These are phyloP conservation scores for Yamadazyma nakazawae DNA, from an alignment of 805 yeast species.

Conservation along the genomic window DNA sequence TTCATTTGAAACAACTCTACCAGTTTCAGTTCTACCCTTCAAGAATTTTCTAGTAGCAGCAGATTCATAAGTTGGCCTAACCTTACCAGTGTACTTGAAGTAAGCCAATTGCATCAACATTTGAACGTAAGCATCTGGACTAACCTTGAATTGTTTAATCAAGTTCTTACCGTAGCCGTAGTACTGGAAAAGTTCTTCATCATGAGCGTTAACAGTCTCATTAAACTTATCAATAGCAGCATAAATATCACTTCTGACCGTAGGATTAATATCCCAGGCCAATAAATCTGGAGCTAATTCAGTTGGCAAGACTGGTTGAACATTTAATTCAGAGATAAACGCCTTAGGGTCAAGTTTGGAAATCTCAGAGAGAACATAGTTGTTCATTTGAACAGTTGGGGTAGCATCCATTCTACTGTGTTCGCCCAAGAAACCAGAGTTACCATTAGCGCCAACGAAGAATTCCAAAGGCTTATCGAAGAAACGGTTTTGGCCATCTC, in stretches of 20 bases:
- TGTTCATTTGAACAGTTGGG: conserved; percentile 86
- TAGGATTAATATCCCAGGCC: conserved; percentile 57
- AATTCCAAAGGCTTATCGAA: conserved; percentile 91
- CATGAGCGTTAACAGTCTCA: conserved; percentile 59
- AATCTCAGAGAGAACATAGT: conserved; percentile 61
- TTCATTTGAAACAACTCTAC: conserved; percentile 77
- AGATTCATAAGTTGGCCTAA: conserved; percentile 91
- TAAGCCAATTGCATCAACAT: conserved; percentile 89
- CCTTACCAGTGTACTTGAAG: conserved; percentile 73
- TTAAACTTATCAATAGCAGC: conserved; percentile 57
- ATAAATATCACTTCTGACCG: conserved; percentile 48
- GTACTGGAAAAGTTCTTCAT: conserved; percentile 75
- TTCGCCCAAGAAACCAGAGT: conserved; percentile 92
- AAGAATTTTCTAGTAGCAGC: conserved; percentile 90
- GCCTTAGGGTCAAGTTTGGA: conserved; percentile 39
- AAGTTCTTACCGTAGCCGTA: conserved; percentile 81
- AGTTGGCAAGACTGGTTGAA: conserved; percentile 11
- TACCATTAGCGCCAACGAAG: conserved; percentile 75
- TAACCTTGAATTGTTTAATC: conserved; percentile 78
- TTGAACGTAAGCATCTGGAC: conserved; percentile 94
- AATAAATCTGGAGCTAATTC: conserved; percentile 23
- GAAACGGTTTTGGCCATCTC: conserved; percentile 87
- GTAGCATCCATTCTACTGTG: conserved; percentile 99
- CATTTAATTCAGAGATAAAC: conserved; percentile 26
- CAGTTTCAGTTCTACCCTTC: conserved; percentile 92